Conservation (phyloP, 805 yeast genomes). For the Saccharomyces paradoxus region DNA sequence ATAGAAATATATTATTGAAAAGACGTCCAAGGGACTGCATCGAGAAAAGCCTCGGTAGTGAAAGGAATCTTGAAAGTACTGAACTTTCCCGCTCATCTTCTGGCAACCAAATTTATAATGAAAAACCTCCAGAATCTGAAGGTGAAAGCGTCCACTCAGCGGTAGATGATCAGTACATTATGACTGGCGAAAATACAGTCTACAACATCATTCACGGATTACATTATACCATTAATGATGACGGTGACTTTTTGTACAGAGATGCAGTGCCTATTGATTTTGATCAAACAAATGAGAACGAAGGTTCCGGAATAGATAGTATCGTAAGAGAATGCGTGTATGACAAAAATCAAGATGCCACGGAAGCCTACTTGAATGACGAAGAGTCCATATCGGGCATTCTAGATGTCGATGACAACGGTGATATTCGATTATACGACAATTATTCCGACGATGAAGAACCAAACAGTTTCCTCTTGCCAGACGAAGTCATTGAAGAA, state of each 20-base stretch:
- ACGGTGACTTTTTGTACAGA: slow-evolving; percentile 23
- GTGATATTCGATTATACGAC: slow-evolving; percentile 9
- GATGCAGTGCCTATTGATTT: not conserved
- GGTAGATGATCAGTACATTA: not conserved
- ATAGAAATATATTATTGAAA: not conserved
- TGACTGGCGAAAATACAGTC: slow-evolving; percentile 14
- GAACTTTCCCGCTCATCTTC: not conserved
- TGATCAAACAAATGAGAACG: not conserved
- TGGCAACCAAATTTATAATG: not conserved
- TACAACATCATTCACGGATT: slow-evolving; percentile 18
- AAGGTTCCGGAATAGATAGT: not conserved
- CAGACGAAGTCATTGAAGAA: slow-evolving; percentile 10
- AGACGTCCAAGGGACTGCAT: not conserved
- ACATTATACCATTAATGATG: slow-evolving; percentile 17
- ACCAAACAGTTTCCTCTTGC: slow-evolving; percentile 1
- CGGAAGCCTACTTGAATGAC: not conserved
- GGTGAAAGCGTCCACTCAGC: not conserved
- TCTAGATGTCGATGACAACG: slow-evolving; percentile 17
- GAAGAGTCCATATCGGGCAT: slow-evolving; percentile 3
- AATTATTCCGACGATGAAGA: slow-evolving; percentile 4
- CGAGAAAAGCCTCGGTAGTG: not conserved
- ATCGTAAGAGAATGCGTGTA: not conserved
- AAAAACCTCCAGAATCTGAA: not conserved
- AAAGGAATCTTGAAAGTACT: not conserved
- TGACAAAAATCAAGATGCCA: not conserved